A percentile compares a stretch with the other conserved stretches of the same genome.
Evolutionary conservation across 1,284 basidiomycete species (phyloP).

Genomic region (Cutaneotrichosporon sp.): DNA sequence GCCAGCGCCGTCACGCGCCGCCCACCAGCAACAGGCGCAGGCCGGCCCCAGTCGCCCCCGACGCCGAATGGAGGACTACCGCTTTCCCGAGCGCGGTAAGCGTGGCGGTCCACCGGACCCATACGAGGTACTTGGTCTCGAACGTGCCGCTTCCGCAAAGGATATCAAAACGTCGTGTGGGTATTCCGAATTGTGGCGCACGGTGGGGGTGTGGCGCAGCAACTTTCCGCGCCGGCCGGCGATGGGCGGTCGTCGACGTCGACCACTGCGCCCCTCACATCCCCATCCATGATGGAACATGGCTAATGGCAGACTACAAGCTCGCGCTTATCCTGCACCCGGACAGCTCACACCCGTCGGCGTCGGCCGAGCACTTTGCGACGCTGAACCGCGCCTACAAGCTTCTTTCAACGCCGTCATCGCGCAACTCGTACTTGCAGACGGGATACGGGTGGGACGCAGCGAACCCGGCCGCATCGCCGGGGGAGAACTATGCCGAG

Average conservation of each 20-base stretch:
- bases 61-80: constrained; percentile 18
- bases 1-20: neutral
- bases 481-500: neutral
- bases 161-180: constrained; percentile 45
- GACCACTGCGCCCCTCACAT: neutral
- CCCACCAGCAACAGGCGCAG: neutral
- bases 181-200: constrained; percentile 18
- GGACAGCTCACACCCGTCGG: constrained; percentile 44
- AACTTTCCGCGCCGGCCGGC: too few species aligned
- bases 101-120: constrained; percentile 38
- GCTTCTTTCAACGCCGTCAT: constrained; percentile 33
- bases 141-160: constrained; percentile 25
- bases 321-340: constrained; percentile 47
- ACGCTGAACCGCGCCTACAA: constrained; percentile 43
- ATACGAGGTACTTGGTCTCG: constrained; percentile 42
- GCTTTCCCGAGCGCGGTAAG: constrained; percentile 30
- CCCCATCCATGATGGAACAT: too few species aligned
- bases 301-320: constrained; percentile 36
- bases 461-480: neutral
- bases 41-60: neutral
- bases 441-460: constrained; percentile 42
- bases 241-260: too few species aligned
- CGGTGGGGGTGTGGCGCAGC: neutral
- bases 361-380: constrained; percentile 42
- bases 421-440: constrained; percentile 33